Conservation (phyloP, 2,329 filamentous ascomycete species). For the Pseudogymnoascus sp. region DNA sequence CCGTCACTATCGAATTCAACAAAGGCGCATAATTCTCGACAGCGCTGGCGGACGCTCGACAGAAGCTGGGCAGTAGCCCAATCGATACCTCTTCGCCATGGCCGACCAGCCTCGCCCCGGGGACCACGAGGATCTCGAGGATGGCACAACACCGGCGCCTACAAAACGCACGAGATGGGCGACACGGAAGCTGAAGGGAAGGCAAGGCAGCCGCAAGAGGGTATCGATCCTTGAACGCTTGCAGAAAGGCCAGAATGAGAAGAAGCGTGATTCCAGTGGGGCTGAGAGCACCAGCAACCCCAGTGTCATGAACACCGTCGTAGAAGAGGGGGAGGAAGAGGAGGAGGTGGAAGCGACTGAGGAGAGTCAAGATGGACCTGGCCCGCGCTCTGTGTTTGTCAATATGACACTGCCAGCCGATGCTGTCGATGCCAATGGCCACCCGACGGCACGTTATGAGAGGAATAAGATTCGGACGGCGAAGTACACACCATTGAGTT, state of each 20-base stretch:
- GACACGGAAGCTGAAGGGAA: conserved; percentile 75
- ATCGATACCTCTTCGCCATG: conserved; percentile 22
- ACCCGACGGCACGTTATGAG: conserved; percentile 60
- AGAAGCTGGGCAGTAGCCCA: conserved; percentile 5
- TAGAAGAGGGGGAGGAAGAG: conserved; percentile 12
- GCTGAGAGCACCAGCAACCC: conserved; percentile 21
- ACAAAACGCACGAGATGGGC: conserved; percentile 89
- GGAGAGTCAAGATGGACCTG: conserved; percentile 32
- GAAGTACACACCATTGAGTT: conserved; percentile 93
- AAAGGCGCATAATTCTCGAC: conserved; percentile 1
- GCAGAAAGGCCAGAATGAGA: conserved; percentile 61
- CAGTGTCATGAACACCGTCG: conserved; percentile 14
- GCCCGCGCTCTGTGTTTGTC: conserved; percentile 64
- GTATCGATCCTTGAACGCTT: conserved; percentile 71
- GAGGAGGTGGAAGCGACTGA: conserved; percentile 27
- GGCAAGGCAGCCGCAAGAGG: conserved; percentile 71
- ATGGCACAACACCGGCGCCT: conserved; percentile 44
- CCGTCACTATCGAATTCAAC: neutral
- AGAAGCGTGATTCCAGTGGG: conserved; percentile 50
- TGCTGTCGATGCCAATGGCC: conserved; percentile 72
- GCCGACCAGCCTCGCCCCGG: conserved; percentile 17
- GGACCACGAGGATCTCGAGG: conserved; percentile 15
- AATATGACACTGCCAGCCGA: conserved; percentile 71
- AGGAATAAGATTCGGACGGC: conserved; percentile 97
- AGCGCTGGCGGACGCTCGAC: conserved; percentile 5